Percentiles rank a stretch among this genome's conserved stretches.
Conservation (phyloP, 805 yeast genomes). For the Starmera quercuum region DNA sequence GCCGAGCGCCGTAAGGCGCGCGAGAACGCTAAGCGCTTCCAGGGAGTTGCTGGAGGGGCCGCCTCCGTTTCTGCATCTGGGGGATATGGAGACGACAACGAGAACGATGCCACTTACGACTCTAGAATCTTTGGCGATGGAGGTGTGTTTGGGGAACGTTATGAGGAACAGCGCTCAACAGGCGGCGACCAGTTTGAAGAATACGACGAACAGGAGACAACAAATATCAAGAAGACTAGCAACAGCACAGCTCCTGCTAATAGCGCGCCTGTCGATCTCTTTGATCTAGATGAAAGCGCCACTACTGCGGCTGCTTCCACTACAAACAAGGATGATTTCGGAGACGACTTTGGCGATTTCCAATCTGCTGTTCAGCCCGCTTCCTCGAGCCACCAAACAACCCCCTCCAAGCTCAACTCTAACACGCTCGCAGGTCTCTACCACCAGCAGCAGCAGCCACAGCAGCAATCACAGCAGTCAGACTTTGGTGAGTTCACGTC, state of each 20-base stretch:
- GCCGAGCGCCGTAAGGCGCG: slow-evolving; percentile 88
- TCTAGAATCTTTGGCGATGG: slow-evolving; percentile 63
- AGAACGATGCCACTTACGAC: slow-evolving; percentile 37
- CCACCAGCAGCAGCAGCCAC: slow-evolving; percentile 13
- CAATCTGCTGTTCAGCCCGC: slow-evolving; percentile 45
- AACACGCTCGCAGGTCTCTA: slow-evolving; percentile 26
- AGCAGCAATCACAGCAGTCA: slow-evolving; percentile 9
- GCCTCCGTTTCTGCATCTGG: slow-evolving; percentile 26
- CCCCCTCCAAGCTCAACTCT: slow-evolving; percentile 8
- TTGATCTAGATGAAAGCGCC: too few species aligned
- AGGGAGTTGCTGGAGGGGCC: slow-evolving; percentile 66
- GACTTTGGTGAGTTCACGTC: slow-evolving; percentile 19
- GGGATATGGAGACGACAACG: slow-evolving; percentile 36
- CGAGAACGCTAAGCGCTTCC: slow-evolving; percentile 73
- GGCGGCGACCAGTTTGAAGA: slow-evolving; percentile 46
- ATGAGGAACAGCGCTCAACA: slow-evolving; percentile 46
- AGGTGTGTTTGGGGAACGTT: slow-evolving; percentile 61
- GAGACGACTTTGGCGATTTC: slow-evolving; percentile 77
- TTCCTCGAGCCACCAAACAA: too few species aligned
- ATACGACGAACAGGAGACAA: too few species aligned
- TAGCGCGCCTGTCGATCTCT: slow-evolving; percentile 11
- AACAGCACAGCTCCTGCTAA: slow-evolving; percentile 11
- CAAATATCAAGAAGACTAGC: too few species aligned
- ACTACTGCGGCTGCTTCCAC: too few species aligned
- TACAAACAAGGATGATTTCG: slow-evolving; percentile 51